Conservation (phyloP, 805 yeast species). For the Yamadazyma sp. region DNA sequence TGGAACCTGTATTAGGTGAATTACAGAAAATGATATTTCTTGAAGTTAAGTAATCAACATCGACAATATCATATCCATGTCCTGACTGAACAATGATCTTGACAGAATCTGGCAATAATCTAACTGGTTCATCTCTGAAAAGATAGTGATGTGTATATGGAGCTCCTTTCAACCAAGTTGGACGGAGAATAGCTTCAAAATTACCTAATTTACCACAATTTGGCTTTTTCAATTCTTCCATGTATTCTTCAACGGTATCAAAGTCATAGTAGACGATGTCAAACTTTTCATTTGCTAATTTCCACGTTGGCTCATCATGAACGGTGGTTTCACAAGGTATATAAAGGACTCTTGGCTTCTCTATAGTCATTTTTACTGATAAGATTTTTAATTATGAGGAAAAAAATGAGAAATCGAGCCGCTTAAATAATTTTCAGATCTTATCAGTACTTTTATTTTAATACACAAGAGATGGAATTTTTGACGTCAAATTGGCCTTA, state of each 20-base stretch:
- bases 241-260: conserved; percentile 30
- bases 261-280: conserved; percentile 32
- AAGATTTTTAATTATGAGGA: no score
- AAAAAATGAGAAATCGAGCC: not conserved
- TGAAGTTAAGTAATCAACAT: conserved; percentile 30
- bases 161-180: conserved; percentile 36
- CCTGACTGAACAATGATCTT: conserved; percentile 38
- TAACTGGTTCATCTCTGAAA: conserved; percentile 30
- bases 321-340: conserved; percentile 35
- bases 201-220: conserved; percentile 30
- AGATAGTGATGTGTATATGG: conserved; percentile 36
- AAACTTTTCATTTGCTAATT: conserved; percentile 29
- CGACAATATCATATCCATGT: conserved; percentile 39
- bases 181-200: conserved; percentile 34
- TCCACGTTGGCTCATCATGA: conserved; percentile 37
- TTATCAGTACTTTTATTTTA: no score
- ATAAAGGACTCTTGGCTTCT: conserved; percentile 33
- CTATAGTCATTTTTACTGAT: conserved; percentile 1
- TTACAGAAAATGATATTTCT: conserved; percentile 34
- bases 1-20: conserved; percentile 35
- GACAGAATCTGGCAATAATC: conserved; percentile 28
- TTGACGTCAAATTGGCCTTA: no score
- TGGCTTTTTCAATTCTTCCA: conserved; percentile 30
- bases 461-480: no score
- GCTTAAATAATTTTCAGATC: not conserved